Evolutionary conservation across 129 eudicot species (phyloP), one percentile per base, ranked within the genome.

Genomic region (Artemisia annua): DNA sequence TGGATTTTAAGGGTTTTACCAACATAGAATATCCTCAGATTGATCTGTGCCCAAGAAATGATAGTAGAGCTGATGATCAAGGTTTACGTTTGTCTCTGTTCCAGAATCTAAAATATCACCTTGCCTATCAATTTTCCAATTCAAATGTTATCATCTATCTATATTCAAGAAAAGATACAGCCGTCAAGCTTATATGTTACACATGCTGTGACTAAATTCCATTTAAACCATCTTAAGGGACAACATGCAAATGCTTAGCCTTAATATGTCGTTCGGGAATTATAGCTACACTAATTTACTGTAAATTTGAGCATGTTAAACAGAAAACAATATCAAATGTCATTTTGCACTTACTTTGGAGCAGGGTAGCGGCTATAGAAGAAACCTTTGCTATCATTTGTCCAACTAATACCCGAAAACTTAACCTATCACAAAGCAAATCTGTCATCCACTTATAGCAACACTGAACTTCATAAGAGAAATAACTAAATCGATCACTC

Each of bases 21-120:
- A 95, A 71, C 99, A 95, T 65, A 88, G 76, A 72, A 90, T 85
- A 81, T 95, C 99, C 72, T 95, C 91, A 70, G 90, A 86, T 57
- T 90, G 99, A 75, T 90, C 87, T 6, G 96, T 85, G 35, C 99
- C 97, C 82, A 95, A 78, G 65, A 77, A 83, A 85, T 95, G 99
- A 78, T 95, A 95, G 70, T 90, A 95, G 3, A 90, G 59, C 75
- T 84, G 89, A 63, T 94, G 92, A 80, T 90, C 82, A 19, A 90
- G 85, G 65, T 90, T 90, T 7, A 81, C 69, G 26, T 86, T 80
- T n/a, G 96, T 95, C 80, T 95, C 94, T 35, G 97, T 95, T 57
- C 99, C 99, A 51, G 90, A 97, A 80, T 91, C 96, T 73, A 87
- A 79, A 32, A 86, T 78, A 44, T 86, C 92, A 53, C 93, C 96